Evolutionary conservation across 441 rosid genomes (phyloP).

Genomic region (Erodium texanum): DNA sequence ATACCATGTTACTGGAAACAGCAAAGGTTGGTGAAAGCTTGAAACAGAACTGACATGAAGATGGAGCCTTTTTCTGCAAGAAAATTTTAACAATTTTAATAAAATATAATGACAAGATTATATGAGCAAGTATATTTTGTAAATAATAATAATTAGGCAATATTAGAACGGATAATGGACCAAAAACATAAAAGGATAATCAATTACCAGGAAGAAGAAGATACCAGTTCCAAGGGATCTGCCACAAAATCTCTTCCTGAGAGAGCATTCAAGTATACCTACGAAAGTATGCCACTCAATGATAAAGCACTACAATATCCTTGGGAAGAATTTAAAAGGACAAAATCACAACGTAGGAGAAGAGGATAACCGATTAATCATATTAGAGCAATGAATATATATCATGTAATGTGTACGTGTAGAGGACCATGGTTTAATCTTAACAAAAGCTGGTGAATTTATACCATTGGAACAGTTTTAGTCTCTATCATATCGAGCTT

Average conservation of each 20-base stretch:
- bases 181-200: slow-evolving; percentile 31
- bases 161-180: slow-evolving; percentile 11
- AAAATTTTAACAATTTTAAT: slow-evolving; percentile 10
- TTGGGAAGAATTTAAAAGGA: no score
- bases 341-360: neutral
- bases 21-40: slow-evolving; percentile 53
- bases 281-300: slow-evolving; percentile 22
- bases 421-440: neutral
- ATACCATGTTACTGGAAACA: slow-evolving; percentile 72
- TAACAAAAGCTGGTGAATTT: slow-evolving; percentile 13
- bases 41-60: slow-evolving; percentile 59
- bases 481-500: slow-evolving; percentile 38
- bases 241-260: slow-evolving; percentile 29
- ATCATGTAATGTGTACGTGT: neutral
- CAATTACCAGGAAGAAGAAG: slow-evolving; percentile 69
- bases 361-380: neutral
- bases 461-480: slow-evolving; percentile 44
- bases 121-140: neutral
- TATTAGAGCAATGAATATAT: neutral
- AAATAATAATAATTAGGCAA: neutral
- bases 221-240: slow-evolving; percentile 71
- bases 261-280: slow-evolving; percentile 43
- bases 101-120: neutral
- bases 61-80: slow-evolving; percentile 53
- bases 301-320: neutral